Evolutionary conservation across 2,329 filamentous ascomycete genomes (phyloP), one percentile per base, ranked within the genome.

Genomic region (Huntiella omanensis): DNA sequence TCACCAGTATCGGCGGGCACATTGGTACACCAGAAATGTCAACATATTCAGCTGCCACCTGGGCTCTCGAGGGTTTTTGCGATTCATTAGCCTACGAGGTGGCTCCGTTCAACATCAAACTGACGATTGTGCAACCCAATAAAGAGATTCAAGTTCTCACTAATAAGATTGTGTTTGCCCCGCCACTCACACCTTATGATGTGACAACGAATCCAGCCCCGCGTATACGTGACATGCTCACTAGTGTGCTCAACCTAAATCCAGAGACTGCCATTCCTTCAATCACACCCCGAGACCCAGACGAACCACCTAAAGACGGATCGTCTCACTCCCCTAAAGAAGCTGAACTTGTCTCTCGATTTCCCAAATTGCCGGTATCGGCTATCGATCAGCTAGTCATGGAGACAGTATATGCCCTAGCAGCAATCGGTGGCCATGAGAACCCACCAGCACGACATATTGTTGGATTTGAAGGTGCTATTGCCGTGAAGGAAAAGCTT

Each of bases 51-150:
- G 85, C 88, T 13, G 83, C 86, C 11, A 87, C 86, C 34, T 95
- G 88, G 86, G 91, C 86, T 1, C 72, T 95, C 33, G 91, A 96
- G 63, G 91, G 88, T 13, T 95, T 91, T 60, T 95, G 87, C 64
- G 88, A 96, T 63, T 85, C 84, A 50, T 70, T 98, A 17, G 87
- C 88, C 1, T 98, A 95, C 62, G 91, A 98, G 62, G 82, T 98
- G 52, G 83, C 88, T 0, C 91, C 91, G 0, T 96, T 96, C 67
- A 95, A 95, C 63, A 77, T 96, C 64, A 93, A 88, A 61, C 75
- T 96, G 60, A 95, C 86, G 36, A 87, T 96, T 53, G 80, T 98
- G 39, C 88, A 98, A 66, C 86, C 87, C 19, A 92, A 86, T 62
- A 85, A 94, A 64, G 88, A 96, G 64, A 83, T 94, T 51, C 77